phyloP scores from a whole-genome alignment of 768 basidiomycete species.

The Fomitopsis pulvina region DNA sequence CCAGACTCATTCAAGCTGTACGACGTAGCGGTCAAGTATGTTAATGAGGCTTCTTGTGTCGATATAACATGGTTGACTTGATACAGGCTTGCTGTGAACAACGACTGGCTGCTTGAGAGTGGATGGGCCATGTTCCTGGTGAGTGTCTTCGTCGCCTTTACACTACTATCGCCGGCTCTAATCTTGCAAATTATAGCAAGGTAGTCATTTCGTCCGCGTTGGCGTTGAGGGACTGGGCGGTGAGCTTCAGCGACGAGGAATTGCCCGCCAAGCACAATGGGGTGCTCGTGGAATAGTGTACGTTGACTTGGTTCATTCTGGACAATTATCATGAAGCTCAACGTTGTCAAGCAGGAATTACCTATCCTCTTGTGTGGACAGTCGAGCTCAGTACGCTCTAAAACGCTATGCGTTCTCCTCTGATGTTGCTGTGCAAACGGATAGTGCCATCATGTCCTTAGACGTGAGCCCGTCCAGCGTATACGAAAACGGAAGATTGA shows the following conservation, averaged over 20 bases:
- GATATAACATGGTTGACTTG: not conserved
- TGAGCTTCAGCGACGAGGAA: constrained; percentile 62
- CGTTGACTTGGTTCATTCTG: constrained; percentile 15
- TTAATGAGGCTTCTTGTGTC: not conserved
- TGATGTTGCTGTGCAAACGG: constrained; percentile 62
- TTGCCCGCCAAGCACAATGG: constrained; percentile 63
- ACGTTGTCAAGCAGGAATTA: constrained; percentile 34
- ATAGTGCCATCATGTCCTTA: constrained; percentile 28
- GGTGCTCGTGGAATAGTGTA: constrained; percentile 70
- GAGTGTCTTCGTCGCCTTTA: constrained; percentile 8
- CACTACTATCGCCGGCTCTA: not conserved
- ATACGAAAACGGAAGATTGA: constrained; percentile 30
- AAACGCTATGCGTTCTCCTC: constrained; percentile 51
- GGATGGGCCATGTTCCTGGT: constrained; percentile 65
- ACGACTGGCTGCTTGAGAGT: constrained; percentile 69
- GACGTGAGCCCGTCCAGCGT: constrained; percentile 19
- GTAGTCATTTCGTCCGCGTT: constrained; percentile 58
- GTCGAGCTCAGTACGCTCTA: constrained; percentile 37
- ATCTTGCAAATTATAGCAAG: constrained; percentile 41
- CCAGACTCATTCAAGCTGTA: constrained; percentile 60
- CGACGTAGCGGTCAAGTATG: constrained; percentile 61
- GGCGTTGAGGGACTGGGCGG: constrained; percentile 61
- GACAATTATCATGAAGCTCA: not conserved
- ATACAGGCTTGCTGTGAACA: constrained; percentile 52
- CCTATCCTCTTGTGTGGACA: constrained; percentile 40